Evolutionary conservation across 768 basidiomycete genomes (phyloP).

Genomic region (Tricholoma sp.): DNA sequence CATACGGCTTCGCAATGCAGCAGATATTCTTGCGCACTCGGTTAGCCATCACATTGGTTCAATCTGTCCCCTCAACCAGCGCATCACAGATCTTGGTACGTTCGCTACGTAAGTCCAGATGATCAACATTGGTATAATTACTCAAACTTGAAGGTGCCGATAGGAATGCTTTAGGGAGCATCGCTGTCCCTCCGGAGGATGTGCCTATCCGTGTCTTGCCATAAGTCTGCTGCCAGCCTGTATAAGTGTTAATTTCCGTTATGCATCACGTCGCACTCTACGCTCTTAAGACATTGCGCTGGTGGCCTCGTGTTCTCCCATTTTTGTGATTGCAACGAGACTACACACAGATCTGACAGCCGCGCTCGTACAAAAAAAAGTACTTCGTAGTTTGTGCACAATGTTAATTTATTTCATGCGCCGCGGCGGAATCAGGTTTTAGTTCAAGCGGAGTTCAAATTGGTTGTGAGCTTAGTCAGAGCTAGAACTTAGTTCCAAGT

Average conservation of each 20-base stretch:
- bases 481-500: too few relatives aligned
- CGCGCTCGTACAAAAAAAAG: neutral
- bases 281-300: conserved; percentile 29
- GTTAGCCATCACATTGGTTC: conserved; percentile 34
- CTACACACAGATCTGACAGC: neutral
- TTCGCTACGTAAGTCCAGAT: conserved; percentile 43
- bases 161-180: conserved; percentile 40
- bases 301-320: conserved; percentile 21
- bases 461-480: neutral
- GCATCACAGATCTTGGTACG: conserved; percentile 45
- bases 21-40: conserved; percentile 47
- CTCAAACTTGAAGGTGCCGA: conserved; percentile 7
- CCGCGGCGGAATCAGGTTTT: too few relatives aligned
- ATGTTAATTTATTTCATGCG: too few relatives aligned
- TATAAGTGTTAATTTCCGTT: conserved; percentile 3
- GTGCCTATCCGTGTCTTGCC: conserved; percentile 6
- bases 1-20: conserved; percentile 53
- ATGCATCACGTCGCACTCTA: conserved; percentile 14
- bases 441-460: neutral
- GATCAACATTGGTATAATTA: neutral
- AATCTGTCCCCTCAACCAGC: conserved; percentile 35
- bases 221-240: conserved; percentile 9
- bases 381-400: neutral
- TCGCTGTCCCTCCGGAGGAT: conserved; percentile 25
- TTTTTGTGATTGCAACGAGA: too few relatives aligned